Conservation (phyloP, 805 yeast genomes). For the Scheffersomyces lignosus region DNA sequence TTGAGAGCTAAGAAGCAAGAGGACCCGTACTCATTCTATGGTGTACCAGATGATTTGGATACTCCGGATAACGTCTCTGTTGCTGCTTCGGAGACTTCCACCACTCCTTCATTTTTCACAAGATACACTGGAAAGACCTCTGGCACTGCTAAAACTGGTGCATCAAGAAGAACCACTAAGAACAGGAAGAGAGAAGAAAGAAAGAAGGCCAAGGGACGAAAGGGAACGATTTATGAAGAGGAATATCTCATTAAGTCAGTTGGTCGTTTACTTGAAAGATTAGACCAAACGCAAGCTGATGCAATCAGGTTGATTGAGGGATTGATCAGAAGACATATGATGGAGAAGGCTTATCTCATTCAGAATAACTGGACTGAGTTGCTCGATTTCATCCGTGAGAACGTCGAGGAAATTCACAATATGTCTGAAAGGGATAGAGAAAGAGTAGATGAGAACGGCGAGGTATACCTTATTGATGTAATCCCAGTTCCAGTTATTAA, state of each 20-base stretch:
- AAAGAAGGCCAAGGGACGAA: slow-evolving; percentile 94
- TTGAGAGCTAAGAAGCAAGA: slow-evolving; percentile 77
- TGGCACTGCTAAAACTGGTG: slow-evolving; percentile 96
- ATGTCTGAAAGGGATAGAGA: slow-evolving; percentile 86
- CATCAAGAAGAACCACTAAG: slow-evolving; percentile 87
- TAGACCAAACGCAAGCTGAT: slow-evolving; percentile 72
- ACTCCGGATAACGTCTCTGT: slow-evolving; percentile 92
- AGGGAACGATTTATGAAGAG: slow-evolving; percentile 96
- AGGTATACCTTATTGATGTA: slow-evolving; percentile 72
- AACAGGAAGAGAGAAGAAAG: slow-evolving; percentile 94
- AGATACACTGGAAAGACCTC: slow-evolving; percentile 94
- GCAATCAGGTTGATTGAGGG: slow-evolving; percentile 74
- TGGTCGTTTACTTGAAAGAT: slow-evolving; percentile 82
- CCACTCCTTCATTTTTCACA: slow-evolving; percentile 90
- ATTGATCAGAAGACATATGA: slow-evolving; percentile 66
- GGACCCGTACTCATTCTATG: slow-evolving; percentile 86
- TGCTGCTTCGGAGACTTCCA: slow-evolving; percentile 92
- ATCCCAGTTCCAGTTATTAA: slow-evolving; percentile 68
- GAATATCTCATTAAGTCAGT: slow-evolving; percentile 88
- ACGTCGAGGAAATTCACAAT: slow-evolving; percentile 72
- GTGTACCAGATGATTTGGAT: slow-evolving; percentile 57
- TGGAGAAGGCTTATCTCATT: slow-evolving; percentile 79
- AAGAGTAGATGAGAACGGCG: slow-evolving; percentile 86
- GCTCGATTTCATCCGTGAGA: slow-evolving; percentile 52
- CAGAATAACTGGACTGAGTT: slow-evolving; percentile 68